Evolutionary conservation across 2,329 filamentous ascomycete genomes (phyloP), one percentile per base, ranked within the genome.

Genomic region (Trichoderma gracile): DNA sequence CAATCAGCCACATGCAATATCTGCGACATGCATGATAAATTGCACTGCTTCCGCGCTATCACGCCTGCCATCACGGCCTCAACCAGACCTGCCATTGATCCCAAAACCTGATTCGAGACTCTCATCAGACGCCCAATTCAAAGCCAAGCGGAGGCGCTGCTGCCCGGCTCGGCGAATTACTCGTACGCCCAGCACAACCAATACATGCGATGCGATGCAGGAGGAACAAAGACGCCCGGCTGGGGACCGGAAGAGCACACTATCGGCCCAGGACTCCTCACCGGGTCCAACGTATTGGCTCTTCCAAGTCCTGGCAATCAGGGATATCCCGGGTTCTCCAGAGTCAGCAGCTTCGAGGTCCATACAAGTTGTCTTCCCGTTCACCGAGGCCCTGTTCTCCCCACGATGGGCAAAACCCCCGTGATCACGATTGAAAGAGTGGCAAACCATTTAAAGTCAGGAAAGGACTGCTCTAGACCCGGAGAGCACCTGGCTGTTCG

Each of bases 401-500:
- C 19, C 27, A n/a, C 1, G 15, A 49, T 17, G 19, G 7, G 15
- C 5, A 49, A 59, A 42, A 19, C 58, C 42, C 49, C 42, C 49
- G 58, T 61, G 47, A 61, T 61, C 17, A 61, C 33, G 23, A 17
- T 40, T 27, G 8, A 5, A 33, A n/a, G 47, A 23, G 58, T 61
- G 58, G 46, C 58, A 42, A 61, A 53, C 58, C 42, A 52, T 52
- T 60, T 60, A 25, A 25, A n/a, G 49, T 30, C 15, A 19, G n/a
- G 10, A 42, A 17, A 45, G 47, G 58, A 52, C 58, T 61, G 58
- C 38, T 45, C 58, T 61, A 61, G 58, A 61, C 58, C 58, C 23
- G 9, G 58, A 52, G 12, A 17, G 23, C 17, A 40, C 17, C 33
- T 59, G 56, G 45, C 3, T 42, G 56, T 40, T 59, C 30, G 47